These are phyloP conservation scores for Chenopodium formosanum DNA, from an alignment of 148 eudicot genomes.

Conservation along the genomic window DNA sequence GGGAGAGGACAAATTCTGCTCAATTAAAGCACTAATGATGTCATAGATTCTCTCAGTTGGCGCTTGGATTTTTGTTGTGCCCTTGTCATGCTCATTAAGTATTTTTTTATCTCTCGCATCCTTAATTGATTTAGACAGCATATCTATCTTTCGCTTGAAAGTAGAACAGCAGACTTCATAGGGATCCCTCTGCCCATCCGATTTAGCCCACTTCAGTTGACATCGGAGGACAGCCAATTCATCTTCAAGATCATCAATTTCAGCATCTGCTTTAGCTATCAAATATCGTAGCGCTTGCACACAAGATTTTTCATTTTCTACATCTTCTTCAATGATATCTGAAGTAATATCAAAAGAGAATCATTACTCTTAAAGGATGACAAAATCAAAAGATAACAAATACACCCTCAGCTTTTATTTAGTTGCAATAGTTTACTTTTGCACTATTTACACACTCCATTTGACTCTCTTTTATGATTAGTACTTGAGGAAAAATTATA, in stretches of 20 bases:
- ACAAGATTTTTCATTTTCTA: constrained; percentile 47
- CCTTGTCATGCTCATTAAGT: constrained; percentile 20
- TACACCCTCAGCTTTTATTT: not conserved
- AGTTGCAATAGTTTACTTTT: too few species aligned
- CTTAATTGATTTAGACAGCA: constrained; percentile 35
- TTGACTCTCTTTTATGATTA: too few species aligned
- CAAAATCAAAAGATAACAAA: not conserved
- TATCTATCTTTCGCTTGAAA: constrained; percentile 43
- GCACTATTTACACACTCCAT: too few species aligned
- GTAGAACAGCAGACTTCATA: constrained; percentile 40
- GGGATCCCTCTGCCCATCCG: constrained; percentile 35
- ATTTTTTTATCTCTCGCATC: constrained; percentile 32
- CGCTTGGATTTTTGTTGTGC: constrained; percentile 20
- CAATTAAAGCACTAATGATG: constrained; percentile 40
- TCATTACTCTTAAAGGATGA: not conserved
- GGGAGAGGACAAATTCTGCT: constrained; percentile 29
- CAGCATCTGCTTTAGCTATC: constrained; percentile 57
- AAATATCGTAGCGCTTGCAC: constrained; percentile 45
- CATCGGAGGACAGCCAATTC: constrained; percentile 51
- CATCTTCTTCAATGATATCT: constrained; percentile 57
- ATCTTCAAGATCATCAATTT: constrained; percentile 64
- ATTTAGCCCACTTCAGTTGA: constrained; percentile 54
- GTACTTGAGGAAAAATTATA: too few species aligned
- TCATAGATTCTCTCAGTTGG: constrained; percentile 48
- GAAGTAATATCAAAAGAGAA: constrained; percentile 18